Evolutionary conservation across 306 rosid genomes (phyloP), one percentile per base, ranked within the genome.

Genomic region (Trichosanthes truncata): DNA sequence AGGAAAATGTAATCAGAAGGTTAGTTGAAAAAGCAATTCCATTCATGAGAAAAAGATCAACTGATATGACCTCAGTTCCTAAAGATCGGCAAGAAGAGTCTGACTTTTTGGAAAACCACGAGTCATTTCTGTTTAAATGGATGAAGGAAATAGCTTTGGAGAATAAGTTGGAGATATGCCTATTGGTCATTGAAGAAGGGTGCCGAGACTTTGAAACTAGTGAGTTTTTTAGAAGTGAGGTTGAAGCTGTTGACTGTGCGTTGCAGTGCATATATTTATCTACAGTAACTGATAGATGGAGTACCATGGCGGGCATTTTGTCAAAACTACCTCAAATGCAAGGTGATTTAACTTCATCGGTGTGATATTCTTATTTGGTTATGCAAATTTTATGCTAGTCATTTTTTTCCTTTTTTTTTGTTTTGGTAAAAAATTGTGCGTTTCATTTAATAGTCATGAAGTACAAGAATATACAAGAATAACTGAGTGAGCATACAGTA

Each of bases 101-200:
- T 77, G 60, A 63, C 57, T 82, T 73, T 83, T 67, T 80, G 66
- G 83, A 75, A 68, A 81, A 85, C 85, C 81, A 81, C 75, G 87
- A 93, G 81, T 89, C 99, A 46, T 93, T 91, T 90, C 87, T 91
- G 59, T 90, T 93, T 77, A 89, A 93, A 83, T 95, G 99, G 99
- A 83, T 95, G 89, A 91, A 91, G 87, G 99, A 95, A 89, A 85
- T 80, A 65, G 91, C 96, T 80, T 78, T 78, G 33, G 93, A 89
- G 87, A 91, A 91, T 87, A 93, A 88, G 83, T 85, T 95, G 93
- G 96, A 93, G 45, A 89, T 88, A 55, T 95, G 97, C 86, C 87
- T 87, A 78, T 81, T 78, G 80, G 90, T 95, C 40, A 83, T 93
- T 87, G 97, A 91, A 82, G 99, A 91, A 84, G 97, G 92, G 82